phyloP scores from a whole-genome alignment of 305 asterid species.

The Fraxinus velutina region DNA sequence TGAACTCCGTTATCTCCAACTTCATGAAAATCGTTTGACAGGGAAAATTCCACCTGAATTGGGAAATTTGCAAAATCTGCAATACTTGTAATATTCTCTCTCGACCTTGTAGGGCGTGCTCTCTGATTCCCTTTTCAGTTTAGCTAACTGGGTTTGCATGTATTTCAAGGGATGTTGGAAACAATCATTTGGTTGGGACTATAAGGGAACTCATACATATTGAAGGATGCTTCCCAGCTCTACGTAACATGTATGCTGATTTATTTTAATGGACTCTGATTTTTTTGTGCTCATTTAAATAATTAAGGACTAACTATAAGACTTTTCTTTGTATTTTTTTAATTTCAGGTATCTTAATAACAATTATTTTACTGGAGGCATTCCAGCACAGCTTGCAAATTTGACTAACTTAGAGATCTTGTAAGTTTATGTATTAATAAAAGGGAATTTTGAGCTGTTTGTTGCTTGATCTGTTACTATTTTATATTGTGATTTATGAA shows the following conservation, averaged over 20 bases:
- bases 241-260: conserved; percentile 75
- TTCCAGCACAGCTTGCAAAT: conserved; percentile 92
- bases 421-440: conserved; percentile 48
- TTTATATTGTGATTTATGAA: neutral
- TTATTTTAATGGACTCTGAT: conserved; percentile 13
- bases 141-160: conserved; percentile 22
- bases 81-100: too few relatives aligned
- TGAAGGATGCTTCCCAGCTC: conserved; percentile 96
- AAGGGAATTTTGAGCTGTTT: conserved; percentile 1
- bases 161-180: conserved; percentile 70
- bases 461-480: neutral
- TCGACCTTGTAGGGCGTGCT: too few relatives aligned
- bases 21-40: conserved; percentile 96
- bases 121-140: conserved; percentile 5
- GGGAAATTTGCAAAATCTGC: too few relatives aligned
- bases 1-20: conserved; percentile 84
- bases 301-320: conserved; percentile 8
- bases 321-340: neutral
- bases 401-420: conserved; percentile 82
- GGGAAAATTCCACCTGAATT: too few relatives aligned
- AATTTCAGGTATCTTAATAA: conserved; percentile 67
- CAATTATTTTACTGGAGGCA: conserved; percentile 87
- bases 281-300: conserved; percentile 8
- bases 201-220: conserved; percentile 85
- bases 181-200: conserved; percentile 89